A percentile compares a stretch with the other conserved stretches of the same genome.
These are phyloP conservation scores for Solanum ossicruentum DNA, from an alignment of 257 asterid species.

Conservation along the genomic window DNA sequence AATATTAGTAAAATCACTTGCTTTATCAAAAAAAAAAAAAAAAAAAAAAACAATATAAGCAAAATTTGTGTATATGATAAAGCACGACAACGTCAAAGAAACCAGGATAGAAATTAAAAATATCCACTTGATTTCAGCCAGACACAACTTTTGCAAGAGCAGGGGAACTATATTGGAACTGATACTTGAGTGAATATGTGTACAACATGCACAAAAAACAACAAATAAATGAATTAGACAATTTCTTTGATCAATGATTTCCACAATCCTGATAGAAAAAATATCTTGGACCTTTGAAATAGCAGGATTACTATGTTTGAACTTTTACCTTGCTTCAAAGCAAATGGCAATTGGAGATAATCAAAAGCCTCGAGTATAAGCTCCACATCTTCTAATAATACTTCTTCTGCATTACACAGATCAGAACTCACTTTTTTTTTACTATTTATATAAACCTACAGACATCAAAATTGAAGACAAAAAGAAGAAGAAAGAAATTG, in stretches of 20 bases:
- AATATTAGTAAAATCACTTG: background rate
- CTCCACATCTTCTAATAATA: conserved; percentile 85
- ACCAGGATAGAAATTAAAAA: background rate
- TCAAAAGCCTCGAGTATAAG: conserved; percentile 95
- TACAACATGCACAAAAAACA: background rate
- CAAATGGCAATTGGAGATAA: conserved; percentile 80
- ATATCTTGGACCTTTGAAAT: background rate
- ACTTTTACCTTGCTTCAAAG: conserved; percentile 59
- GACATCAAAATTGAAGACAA: background rate
- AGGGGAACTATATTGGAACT: background rate
- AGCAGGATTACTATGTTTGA: background rate
- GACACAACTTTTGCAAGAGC: background rate
- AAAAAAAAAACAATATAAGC: background rate
- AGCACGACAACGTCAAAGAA: background rate
- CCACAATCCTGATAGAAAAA: background rate
- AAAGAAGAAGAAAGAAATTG: background rate
- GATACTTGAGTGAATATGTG: background rate
- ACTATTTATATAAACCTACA: background rate
- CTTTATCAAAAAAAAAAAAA: no score
- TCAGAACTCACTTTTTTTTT: background rate
- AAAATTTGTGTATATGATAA: background rate
- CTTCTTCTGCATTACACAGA: conserved; percentile 58
- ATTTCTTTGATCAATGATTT: background rate
- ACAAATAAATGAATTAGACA: background rate
- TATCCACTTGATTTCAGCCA: background rate